Conservation (phyloP, 2,329 filamentous ascomycete species). For the Plectosphaerella plurivora region DNA sequence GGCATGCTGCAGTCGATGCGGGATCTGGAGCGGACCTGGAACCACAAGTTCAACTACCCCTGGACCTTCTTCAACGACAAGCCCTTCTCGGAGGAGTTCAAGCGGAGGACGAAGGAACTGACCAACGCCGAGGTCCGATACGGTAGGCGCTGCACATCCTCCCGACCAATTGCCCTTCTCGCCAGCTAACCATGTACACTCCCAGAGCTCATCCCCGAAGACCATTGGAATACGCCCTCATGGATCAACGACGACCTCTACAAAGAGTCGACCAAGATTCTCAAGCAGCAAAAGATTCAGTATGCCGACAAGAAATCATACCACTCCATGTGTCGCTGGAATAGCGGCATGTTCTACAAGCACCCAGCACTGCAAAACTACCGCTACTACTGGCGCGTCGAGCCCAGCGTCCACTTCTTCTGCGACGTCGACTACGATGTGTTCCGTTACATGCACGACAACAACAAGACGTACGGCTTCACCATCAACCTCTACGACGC, state of each 20-base stretch:
- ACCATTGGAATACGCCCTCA: slow-evolving; percentile 86
- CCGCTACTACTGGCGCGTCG: slow-evolving; percentile 97
- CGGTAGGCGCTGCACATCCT: slow-evolving; percentile 3
- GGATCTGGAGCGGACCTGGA: slow-evolving; percentile 93
- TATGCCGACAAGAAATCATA: slow-evolving; percentile 88
- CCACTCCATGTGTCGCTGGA: slow-evolving; percentile 99
- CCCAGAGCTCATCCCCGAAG: slow-evolving; percentile 80
- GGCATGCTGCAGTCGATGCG: slow-evolving; percentile 84
- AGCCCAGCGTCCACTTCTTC: slow-evolving; percentile 98
- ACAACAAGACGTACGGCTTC: slow-evolving; percentile 99
- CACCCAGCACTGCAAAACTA: slow-evolving; percentile 79
- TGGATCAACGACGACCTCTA: slow-evolving; percentile 93
- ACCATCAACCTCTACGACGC: slow-evolving; percentile 96
- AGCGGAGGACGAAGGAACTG: slow-evolving; percentile 68
- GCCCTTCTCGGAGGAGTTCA: slow-evolving; percentile 92
- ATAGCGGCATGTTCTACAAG: slow-evolving; percentile 96
- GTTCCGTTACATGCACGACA: slow-evolving; percentile 95
- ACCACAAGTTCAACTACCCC: slow-evolving; percentile 98
- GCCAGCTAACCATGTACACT: slow-evolving; percentile 6
- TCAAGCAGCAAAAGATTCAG: slow-evolving; percentile 82
- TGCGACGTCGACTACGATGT: slow-evolving; percentile 98
- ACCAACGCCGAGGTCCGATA: slow-evolving; percentile 89
- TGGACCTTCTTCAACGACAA: slow-evolving; percentile 99
- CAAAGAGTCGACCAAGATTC: slow-evolving; percentile 74
- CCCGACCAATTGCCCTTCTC: not conserved